A percentile compares a stretch with the other conserved stretches of the same genome.
Evolutionary conservation across 495 filamentous ascomycete genomes (phyloP).

Genomic region (Aspergillus egyptiacus): DNA sequence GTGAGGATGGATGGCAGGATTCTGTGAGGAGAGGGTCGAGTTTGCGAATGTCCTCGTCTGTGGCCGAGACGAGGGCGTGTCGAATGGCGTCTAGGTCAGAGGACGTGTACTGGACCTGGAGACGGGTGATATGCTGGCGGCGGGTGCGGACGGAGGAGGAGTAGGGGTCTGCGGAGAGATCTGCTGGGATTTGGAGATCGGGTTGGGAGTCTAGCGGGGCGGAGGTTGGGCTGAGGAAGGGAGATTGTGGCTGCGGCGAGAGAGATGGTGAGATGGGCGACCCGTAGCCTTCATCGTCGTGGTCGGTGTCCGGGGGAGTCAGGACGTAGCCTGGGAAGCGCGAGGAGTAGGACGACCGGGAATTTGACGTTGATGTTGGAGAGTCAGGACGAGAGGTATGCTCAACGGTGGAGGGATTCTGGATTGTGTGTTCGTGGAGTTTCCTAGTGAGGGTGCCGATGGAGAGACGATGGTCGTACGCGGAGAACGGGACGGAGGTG

Average conservation of each 20-base stretch:
- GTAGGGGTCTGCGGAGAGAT: conserved; percentile 11
- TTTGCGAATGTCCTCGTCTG: conserved; percentile 19
- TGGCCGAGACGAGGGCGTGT: conserved; percentile 25
- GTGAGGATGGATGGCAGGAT: conserved; percentile 41
- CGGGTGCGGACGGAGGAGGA: conserved; percentile 27
- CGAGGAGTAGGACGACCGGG: conserved; percentile 12
- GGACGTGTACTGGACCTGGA: conserved; percentile 40
- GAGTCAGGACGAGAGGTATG: conserved; percentile 6
- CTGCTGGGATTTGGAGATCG: conserved; percentile 1
- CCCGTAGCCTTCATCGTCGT: conserved; percentile 33
- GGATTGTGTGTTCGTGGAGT: conserved; percentile 42
- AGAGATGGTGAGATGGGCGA: conserved; percentile 24
- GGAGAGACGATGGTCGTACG: conserved; percentile 39
- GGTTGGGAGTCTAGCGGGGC: conserved; percentile 22
- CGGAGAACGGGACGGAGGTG: conserved; percentile 39
- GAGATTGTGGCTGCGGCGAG: conserved; percentile 21
- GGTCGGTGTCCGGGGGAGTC: conserved; percentile 41
- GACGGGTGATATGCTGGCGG: conserved; percentile 39
- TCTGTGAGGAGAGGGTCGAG: conserved; percentile 22
- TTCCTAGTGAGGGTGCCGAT: conserved; percentile 41
- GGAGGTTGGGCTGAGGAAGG: conserved; percentile 34
- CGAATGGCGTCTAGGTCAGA: conserved; percentile 35
- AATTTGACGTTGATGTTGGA: conserved; percentile 10
- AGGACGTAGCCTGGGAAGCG: conserved; percentile 32
- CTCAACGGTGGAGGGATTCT: conserved; percentile 15